phyloP scores from a whole-genome alignment of 257 asterid genomes.

The Salvia hispanica region DNA sequence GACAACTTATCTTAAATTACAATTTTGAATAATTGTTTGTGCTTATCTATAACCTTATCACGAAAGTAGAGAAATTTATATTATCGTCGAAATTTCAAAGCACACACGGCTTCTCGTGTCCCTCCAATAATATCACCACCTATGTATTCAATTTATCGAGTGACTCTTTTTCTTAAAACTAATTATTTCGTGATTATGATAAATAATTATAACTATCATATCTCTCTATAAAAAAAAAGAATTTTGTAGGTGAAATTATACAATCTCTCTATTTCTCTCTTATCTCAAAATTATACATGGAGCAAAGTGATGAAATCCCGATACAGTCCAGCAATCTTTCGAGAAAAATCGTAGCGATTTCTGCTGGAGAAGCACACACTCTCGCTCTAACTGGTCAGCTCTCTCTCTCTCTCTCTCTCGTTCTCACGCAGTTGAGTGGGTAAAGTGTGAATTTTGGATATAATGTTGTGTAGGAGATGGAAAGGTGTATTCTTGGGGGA shows the following conservation, averaged over 20 bases:
- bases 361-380: slow-evolving; percentile 93
- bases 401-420: not conserved
- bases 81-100: slow-evolving; percentile 9
- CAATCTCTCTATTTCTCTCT: not conserved
- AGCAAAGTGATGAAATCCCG: slow-evolving; percentile 25
- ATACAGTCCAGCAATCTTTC: slow-evolving; percentile 39
- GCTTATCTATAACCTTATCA: slow-evolving; percentile 8
- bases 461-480: slow-evolving; percentile 63
- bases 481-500: slow-evolving; percentile 85
- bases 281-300: slow-evolving; percentile 30
- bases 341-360: slow-evolving; percentile 50
- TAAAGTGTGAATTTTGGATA: not conserved
- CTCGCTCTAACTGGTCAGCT: slow-evolving; percentile 73
- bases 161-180: not conserved
- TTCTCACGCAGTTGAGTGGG: not conserved
- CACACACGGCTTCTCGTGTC: not conserved
- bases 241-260: not conserved
- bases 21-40: not conserved
- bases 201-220: not conserved
- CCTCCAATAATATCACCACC: not conserved
- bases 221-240: not conserved
- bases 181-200: not conserved
- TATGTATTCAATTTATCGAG: not conserved
- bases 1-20: not conserved
- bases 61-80: not conserved